Evolutionary conservation across 139 green algal species (phyloP).

Genomic region (Chlamydomonas sp.): DNA sequence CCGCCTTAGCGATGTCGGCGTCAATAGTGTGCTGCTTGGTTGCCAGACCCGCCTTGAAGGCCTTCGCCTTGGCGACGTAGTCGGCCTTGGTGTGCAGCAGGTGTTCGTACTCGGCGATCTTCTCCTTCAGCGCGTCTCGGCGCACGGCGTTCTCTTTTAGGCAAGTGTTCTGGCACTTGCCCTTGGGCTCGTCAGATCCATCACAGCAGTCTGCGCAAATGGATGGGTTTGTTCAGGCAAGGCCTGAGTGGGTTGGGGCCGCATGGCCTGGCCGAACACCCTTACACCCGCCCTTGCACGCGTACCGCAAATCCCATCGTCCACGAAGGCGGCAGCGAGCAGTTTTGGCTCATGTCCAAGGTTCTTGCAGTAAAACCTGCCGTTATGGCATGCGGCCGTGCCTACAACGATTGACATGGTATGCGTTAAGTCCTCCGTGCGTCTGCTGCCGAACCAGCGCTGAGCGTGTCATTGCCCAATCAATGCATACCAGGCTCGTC

Average conservation of each 20-base stretch:
- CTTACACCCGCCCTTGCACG: too few relatives aligned
- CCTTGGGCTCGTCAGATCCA: constrained; percentile 82
- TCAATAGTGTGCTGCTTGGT: constrained; percentile 46
- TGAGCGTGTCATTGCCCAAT: too few relatives aligned
- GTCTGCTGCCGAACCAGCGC: too few relatives aligned
- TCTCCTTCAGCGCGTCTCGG: constrained; percentile 53
- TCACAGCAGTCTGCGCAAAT: constrained; percentile 90
- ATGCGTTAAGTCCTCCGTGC: not conserved
- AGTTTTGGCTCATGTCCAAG: constrained; percentile 66
- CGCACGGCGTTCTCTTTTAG: constrained; percentile 64
- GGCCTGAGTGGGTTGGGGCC: too few relatives aligned
- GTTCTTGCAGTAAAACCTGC: constrained; percentile 92
- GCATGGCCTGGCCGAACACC: too few relatives aligned
- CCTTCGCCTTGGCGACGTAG: constrained; percentile 9
- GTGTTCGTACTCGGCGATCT: constrained; percentile 53
- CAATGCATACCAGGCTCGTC: constrained; percentile 88
- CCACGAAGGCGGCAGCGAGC: constrained; percentile 88
- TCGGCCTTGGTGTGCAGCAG: constrained; percentile 55
- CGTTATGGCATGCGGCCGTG: constrained; percentile 85
- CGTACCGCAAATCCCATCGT: constrained; percentile 93
- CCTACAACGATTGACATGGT: constrained; percentile 57
- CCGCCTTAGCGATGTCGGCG: constrained; percentile 44
- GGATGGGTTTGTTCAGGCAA: too few relatives aligned
- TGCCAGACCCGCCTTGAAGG: constrained; percentile 25
- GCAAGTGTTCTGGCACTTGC: constrained; percentile 85